Evolutionary conservation across 129 eudicot genomes (phyloP).

Genomic region (Pulicaria dysenterica): DNA sequence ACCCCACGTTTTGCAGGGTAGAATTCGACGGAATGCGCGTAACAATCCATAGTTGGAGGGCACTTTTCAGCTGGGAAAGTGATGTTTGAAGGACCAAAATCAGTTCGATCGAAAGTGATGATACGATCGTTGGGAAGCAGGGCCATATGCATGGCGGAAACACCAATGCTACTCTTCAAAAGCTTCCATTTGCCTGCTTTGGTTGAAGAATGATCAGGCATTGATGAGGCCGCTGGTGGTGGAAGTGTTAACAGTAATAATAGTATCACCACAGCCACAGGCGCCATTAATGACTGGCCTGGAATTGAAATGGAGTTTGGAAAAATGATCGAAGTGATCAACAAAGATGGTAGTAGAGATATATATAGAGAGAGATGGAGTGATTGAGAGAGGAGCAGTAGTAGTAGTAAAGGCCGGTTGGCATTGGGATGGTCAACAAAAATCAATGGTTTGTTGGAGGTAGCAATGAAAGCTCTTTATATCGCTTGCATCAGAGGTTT

Average conservation of each 20-base stretch:
- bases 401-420: not conserved
- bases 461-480: conserved; percentile 35
- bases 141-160: conserved; percentile 64
- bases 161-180: conserved; percentile 41
- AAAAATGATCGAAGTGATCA: not conserved
- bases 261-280: conserved; percentile 4
- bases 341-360: not conserved
- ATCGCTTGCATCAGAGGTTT: conserved; percentile 4
- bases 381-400: too few species aligned
- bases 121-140: conserved; percentile 47
- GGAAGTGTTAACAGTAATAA: conserved; percentile 1
- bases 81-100: conserved; percentile 48
- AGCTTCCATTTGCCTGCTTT: conserved; percentile 49
- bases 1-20: conserved; percentile 31
- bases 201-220: not conserved
- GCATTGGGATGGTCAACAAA: conserved; percentile 32
- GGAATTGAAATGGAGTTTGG: not conserved
- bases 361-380: not conserved
- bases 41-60: conserved; percentile 34
- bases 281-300: conserved; percentile 25
- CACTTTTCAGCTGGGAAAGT: conserved; percentile 42
- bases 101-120: conserved; percentile 51
- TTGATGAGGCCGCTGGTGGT: conserved; percentile 1
- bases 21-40: conserved; percentile 50
- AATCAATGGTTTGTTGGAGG: conserved; percentile 33